A percentile compares a stretch with the other conserved stretches of the same genome.
phyloP scores from a whole-genome alignment of 2,329 filamentous ascomycete species.

The Alternaria gansuensis region DNA sequence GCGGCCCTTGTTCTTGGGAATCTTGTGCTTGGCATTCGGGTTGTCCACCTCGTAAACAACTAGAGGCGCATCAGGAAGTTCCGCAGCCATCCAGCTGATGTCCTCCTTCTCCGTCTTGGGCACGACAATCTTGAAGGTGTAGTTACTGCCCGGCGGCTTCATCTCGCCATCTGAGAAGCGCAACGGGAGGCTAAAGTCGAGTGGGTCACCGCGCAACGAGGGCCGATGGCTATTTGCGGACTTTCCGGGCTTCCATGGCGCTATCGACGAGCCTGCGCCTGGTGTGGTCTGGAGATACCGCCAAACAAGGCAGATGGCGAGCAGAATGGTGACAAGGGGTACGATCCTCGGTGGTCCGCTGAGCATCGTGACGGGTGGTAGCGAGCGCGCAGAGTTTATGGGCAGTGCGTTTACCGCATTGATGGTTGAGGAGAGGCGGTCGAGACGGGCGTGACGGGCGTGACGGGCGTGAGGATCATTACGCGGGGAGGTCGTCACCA shows the following conservation, averaged over 20 bases:
- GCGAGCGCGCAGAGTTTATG: background rate
- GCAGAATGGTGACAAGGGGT: constrained; percentile 39
- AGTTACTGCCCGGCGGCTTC: constrained; percentile 50
- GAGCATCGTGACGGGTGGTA: constrained; percentile 42
- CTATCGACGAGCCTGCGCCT: constrained; percentile 20
- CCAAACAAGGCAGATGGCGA: constrained; percentile 41
- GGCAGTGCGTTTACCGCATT: constrained; percentile 13
- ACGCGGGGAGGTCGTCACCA: constrained; percentile 12
- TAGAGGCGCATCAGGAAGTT: constrained; percentile 48
- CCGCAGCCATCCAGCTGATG: constrained; percentile 48
- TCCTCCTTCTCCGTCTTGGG: constrained; percentile 53
- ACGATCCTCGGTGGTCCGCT: constrained; percentile 48
- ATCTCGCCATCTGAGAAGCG: constrained; percentile 42
- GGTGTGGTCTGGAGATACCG: constrained; percentile 41
- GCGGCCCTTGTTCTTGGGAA: constrained; percentile 68
- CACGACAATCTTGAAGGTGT: constrained; percentile 49
- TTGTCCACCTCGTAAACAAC: constrained; percentile 65
- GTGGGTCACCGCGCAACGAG: constrained; percentile 37
- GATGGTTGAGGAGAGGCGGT: constrained; percentile 3
- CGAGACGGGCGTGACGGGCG: constrained; percentile 1
- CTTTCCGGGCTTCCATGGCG: constrained; percentile 29
- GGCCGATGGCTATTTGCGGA: constrained; percentile 16
- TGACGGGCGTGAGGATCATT: constrained; percentile 10
- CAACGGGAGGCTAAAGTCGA: constrained; percentile 50
- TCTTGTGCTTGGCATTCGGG: constrained; percentile 58